These are phyloP conservation scores for Stereocaulon alpinum DNA, from an alignment of 495 filamentous ascomycete species.

Conservation along the genomic window DNA sequence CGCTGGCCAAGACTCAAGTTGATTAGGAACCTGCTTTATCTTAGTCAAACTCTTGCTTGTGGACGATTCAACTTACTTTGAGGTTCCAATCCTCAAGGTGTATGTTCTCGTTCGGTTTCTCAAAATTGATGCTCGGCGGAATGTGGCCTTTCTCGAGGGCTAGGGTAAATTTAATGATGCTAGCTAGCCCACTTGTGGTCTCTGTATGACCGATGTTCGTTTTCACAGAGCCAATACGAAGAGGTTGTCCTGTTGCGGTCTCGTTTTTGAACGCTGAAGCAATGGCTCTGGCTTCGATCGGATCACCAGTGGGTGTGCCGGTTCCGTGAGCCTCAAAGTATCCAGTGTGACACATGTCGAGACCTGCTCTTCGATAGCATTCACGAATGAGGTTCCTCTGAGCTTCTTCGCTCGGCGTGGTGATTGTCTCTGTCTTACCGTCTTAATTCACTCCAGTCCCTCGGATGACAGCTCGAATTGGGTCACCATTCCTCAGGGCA, in stretches of 20 bases:
- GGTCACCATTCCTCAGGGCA: conserved; percentile 32
- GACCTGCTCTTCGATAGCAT: conserved; percentile 29
- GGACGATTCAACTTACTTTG: too few relatives aligned
- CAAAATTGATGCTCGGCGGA: conserved; percentile 40
- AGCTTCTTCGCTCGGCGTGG: too few relatives aligned
- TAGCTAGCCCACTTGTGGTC: conserved; percentile 40
- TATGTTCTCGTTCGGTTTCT: conserved; percentile 30
- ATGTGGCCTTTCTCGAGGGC: conserved; percentile 39
- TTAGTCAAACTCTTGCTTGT: too few relatives aligned
- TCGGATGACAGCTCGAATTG: conserved; percentile 30
- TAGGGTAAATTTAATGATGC: conserved; percentile 41
- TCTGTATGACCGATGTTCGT: conserved; percentile 48
- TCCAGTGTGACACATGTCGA: conserved; percentile 26
- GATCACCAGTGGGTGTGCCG: conserved; percentile 42
- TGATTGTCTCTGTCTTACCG: conserved; percentile 32
- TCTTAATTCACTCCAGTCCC: conserved; percentile 36
- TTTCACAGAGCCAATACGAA: conserved; percentile 44
- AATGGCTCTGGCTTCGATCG: conserved; percentile 33
- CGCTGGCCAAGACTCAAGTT: too few relatives aligned
- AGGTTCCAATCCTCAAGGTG: not conserved
- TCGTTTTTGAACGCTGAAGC: conserved; percentile 14
- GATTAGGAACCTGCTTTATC: too few relatives aligned
- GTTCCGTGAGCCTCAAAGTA: conserved; percentile 45
- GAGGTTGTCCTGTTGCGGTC: conserved; percentile 1
- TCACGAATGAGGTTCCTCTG: conserved; percentile 34